Base-by-base conservation (phyloP, 2,329 filamentous ascomycete species). In the Exophiala sp. region DNA sequence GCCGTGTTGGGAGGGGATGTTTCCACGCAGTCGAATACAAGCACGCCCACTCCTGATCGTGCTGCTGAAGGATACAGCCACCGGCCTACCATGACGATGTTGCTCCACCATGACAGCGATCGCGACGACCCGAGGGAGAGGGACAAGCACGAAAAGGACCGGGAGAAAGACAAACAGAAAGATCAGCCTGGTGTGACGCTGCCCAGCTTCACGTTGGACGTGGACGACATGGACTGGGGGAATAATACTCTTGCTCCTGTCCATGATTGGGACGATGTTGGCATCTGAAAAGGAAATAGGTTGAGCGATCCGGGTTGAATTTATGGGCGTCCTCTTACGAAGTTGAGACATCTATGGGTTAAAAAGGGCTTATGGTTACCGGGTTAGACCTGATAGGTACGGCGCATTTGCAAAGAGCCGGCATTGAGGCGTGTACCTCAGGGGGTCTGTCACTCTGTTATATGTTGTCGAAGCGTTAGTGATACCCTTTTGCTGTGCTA, bases 191-290 rank as follows among this genome's bases (percentile, higher is more conserved):
- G 54, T 9, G 52, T 64, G 11, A 63, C 61, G 3, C 47, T 64
- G 16, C 61, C 62, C 12, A 59, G 59, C 24, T 58, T 64, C 36
- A 57, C 54, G 5, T 54, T 64, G 5, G 59, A 56, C 29, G 54
- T 55, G 18, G 52, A 55, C n/a, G 51, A 61, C 33, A 57, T 53
- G 51, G 57, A 62, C 16, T 59, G 57, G 44, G 58, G 58, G 44
- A 56, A 63, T 50, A 62, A 62, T 24, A 59, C 53, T 14, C 53
- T 64, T 20, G 57, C 61, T n/a, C 62, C 62, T 14, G 49, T 63
- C 7, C 55, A 62, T 35, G 58, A 63, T 20, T 59, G 62, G 59
- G 61, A 61, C 14, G 58, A 62, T 12, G 52, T 61, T 38, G 52
- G 55, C 7, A 54, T 57, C 10, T 53, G 41, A 43, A 12, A 33